Evolutionary conservation across 805 yeast species (phyloP).

Genomic region (Candida broadrunensis): DNA sequence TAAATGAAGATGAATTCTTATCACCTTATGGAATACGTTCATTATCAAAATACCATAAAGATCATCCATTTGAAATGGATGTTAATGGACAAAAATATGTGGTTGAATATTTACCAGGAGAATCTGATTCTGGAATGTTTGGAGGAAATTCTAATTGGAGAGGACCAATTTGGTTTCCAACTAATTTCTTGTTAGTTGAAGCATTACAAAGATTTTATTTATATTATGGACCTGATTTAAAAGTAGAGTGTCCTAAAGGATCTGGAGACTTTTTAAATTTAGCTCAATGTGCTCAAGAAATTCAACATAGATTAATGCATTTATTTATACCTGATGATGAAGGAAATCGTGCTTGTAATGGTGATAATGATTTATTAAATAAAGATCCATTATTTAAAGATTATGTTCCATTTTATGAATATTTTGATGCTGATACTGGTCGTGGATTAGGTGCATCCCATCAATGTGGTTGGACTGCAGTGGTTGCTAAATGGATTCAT

Average conservation of each 20-base stretch:
- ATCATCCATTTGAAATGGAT: conserved; percentile 79
- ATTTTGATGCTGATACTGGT: conserved; percentile 92
- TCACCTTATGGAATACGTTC: conserved; percentile 87
- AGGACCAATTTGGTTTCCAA: conserved; percentile 97
- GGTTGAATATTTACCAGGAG: conserved; percentile 80
- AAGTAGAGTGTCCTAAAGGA: conserved; percentile 85
- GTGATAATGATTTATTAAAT: conserved; percentile 52
- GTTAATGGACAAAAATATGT: conserved; percentile 72
- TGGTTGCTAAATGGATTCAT: conserved; percentile 88
- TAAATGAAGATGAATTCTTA: conserved; percentile 83
- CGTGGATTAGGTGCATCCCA: conserved; percentile 91
- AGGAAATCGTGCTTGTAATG: conserved; percentile 75
- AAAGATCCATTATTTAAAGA: conserved; percentile 72
- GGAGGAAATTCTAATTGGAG: conserved; percentile 98
- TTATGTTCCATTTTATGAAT: conserved; percentile 77
- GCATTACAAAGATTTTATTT: conserved; percentile 82
- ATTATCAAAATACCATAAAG: conserved; percentile 78
- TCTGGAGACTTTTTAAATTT: conserved; percentile 73
- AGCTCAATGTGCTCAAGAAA: conserved; percentile 87
- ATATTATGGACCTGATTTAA: conserved; percentile 82
- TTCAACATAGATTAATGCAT: conserved; percentile 81
- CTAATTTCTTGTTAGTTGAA: conserved; percentile 81
- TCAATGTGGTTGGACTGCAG: conserved; percentile 96
- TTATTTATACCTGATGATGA: conserved; percentile 67
- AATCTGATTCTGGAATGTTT: conserved; percentile 88